Evolutionary conservation across 73 alveolate species (phyloP), one percentile per base, ranked within the genome.

Genomic region (Tetrahymena thermophila): DNA sequence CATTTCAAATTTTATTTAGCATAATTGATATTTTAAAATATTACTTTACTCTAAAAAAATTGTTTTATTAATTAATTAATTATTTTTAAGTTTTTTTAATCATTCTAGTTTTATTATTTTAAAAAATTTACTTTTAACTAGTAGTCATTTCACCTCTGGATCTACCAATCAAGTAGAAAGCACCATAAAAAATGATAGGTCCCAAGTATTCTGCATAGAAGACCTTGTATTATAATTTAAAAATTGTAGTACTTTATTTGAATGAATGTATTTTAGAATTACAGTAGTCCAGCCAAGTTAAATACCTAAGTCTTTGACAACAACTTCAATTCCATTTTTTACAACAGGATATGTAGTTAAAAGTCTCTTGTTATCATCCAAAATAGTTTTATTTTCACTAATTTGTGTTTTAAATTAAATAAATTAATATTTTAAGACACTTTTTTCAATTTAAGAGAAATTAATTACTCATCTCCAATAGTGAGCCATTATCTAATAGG

Each of bases 201-300:
- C 99, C 99, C 42, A 98, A 96, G 95, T 98, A 98, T 97, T 98
- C 99, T 84, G 98, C 97, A 94, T 98, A 95, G 97, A 98, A 98
- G 98, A 98, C 71, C 89, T 71, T n/a, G n/a, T n/a, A n/a, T 28
- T 23, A 23, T 13, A 71, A 71, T 7, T 71, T 71, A 28, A 5
- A 3, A 71, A 71, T 71, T 25, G 0, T 2, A 23, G n/a, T n/a
- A 71, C 83, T 50, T 2, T 2, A 21, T 21, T 50, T 50, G 5
- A 19, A 21, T 3, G 3, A 50, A 50, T 11, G 23, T 10, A 50
- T 3, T 5, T 10, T 15, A 19, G 7, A 50, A 50, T 50, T 71
- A 71, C 89, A 23, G 89, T 71, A 71, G 89, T 71, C 89, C 89
- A 71, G 5, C 89, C 89, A 31, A 71, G 89, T 71, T 71, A 17